Conservation (phyloP, 2,329 filamentous ascomycete species). For the Mollisiaceae sp. region DNA sequence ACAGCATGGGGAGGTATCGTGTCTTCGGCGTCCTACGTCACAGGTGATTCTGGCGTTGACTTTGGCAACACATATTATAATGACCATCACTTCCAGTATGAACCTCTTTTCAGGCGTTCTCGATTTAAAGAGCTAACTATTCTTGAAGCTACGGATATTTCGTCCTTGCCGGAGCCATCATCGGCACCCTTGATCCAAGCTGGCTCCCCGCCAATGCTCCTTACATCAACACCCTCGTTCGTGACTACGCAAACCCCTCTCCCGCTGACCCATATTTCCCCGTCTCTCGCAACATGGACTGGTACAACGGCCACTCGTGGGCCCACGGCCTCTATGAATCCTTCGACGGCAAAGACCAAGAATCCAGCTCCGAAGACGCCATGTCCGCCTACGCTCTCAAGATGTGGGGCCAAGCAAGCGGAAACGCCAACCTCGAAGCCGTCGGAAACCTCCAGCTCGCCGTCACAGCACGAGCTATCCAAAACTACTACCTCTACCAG, state of each 20-base stretch:
- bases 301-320: slow-evolving; percentile 95
- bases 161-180: slow-evolving; percentile 82
- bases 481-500: slow-evolving; percentile 82
- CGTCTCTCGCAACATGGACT: slow-evolving; percentile 84
- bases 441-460: slow-evolving; percentile 83
- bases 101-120: not conserved
- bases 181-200: slow-evolving; percentile 75
- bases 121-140: slow-evolving; percentile 4
- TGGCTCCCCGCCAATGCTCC: slow-evolving; percentile 78
- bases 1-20: slow-evolving; percentile 80
- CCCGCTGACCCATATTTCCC: slow-evolving; percentile 76
- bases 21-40: slow-evolving; percentile 74
- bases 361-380: slow-evolving; percentile 88
- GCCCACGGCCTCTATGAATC: slow-evolving; percentile 78
- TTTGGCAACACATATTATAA: slow-evolving; percentile 92
- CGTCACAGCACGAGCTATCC: slow-evolving; percentile 74
- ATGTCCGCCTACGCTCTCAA: slow-evolving; percentile 63
- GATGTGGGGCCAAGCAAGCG: slow-evolving; percentile 85
- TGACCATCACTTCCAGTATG: slow-evolving; percentile 69
- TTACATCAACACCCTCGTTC: slow-evolving; percentile 83
- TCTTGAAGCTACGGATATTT: slow-evolving; percentile 74
- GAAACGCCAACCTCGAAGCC: slow-evolving; percentile 78
- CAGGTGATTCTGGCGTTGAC: slow-evolving; percentile 72
- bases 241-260: slow-evolving; percentile 81
- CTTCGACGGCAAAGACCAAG: slow-evolving; percentile 80